Base-by-base conservation (phyloP, 176 grass and related monocot species). In the Oryza coarctata region DNA sequence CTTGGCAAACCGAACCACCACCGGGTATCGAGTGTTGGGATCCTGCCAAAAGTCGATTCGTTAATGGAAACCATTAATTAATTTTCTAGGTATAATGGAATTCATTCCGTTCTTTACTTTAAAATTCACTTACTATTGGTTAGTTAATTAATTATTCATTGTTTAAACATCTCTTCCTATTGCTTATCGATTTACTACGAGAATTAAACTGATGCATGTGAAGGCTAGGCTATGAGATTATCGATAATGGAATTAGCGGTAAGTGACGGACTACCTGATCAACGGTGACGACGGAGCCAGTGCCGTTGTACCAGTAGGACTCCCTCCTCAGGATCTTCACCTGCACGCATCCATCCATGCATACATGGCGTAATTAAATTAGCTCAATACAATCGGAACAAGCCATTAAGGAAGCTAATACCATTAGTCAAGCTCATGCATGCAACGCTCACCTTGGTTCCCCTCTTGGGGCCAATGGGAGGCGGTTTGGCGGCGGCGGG, bases 321-420 rank as follows among this genome's bases (percentile, higher is more conserved):
- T 97, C 94, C 85, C 87, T 94, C 85, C 91, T 92, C 52, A 94
- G 87, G 87, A 97, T 94, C 89, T 97, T 97, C 57, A 94, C 94
- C 94, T 97, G 92, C 38, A 39, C 10, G 9, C 36, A 38, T 35
- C 34, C 34, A 7, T 39, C 9, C 38, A 63, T 70, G 18, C 1
- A 72, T 29, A 30, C 36, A 75, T 31, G 3, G 13, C 50, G 52
- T 23, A 8, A 58, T 58, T 58, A 23, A 5, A 2, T 58, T 9
- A 58, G 1, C 0, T 23, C 2, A 58, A 22, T 52, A 20, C 49
- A 20, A 58, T 58, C 52, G 8, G 23, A 22, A 9, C 20, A 58
- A 23, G 0, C 6, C 2, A 58, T 50, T 20, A 50, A 50, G 15
- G 17, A 50, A 50, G 15, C 47, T 50, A 50, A 50, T 50, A 50